phyloP scores from a whole-genome alignment of 169 alveolate genomes.

The Neospora caninum region DNA sequence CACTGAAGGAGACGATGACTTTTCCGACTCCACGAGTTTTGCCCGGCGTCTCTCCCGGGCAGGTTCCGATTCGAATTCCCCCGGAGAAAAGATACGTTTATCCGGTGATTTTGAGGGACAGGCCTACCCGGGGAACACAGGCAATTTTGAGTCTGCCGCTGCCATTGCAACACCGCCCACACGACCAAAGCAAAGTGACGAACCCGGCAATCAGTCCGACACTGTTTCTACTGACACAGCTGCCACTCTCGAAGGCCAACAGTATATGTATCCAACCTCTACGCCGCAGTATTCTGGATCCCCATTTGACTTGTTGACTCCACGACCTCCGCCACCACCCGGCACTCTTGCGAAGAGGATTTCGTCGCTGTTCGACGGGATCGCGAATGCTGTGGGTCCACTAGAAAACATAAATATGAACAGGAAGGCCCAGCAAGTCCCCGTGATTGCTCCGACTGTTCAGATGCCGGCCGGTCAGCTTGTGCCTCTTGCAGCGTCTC shows the following conservation, averaged over 20 bases:
- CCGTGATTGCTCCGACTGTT: neutral
- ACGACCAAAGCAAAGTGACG: too few species aligned
- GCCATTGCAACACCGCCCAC: too few species aligned
- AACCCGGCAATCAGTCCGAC: too few species aligned
- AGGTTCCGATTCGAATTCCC: too few species aligned
- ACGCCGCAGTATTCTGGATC: neutral
- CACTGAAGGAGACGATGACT: too few species aligned
- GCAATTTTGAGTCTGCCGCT: too few species aligned
- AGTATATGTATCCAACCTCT: neutral
- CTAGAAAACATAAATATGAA: neutral
- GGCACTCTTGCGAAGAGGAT: conserved; percentile 25
- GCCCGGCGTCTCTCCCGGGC: too few species aligned
- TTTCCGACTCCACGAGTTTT: too few species aligned
- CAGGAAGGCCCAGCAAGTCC: neutral
- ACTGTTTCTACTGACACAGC: too few species aligned
- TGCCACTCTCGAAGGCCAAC: neutral
- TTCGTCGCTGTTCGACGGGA: conserved; percentile 32
- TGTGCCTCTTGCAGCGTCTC: neutral
- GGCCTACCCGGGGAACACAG: too few species aligned
- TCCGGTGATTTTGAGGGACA: too few species aligned
- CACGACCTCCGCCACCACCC: conserved; percentile 21
- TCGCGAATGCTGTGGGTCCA: conserved; percentile 14
- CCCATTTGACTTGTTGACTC: neutral
- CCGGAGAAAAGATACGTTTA: too few species aligned
- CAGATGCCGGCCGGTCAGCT: neutral